phyloP scores from a whole-genome alignment of 495 filamentous ascomycete genomes.

The Pseudevernia furfuracea region DNA sequence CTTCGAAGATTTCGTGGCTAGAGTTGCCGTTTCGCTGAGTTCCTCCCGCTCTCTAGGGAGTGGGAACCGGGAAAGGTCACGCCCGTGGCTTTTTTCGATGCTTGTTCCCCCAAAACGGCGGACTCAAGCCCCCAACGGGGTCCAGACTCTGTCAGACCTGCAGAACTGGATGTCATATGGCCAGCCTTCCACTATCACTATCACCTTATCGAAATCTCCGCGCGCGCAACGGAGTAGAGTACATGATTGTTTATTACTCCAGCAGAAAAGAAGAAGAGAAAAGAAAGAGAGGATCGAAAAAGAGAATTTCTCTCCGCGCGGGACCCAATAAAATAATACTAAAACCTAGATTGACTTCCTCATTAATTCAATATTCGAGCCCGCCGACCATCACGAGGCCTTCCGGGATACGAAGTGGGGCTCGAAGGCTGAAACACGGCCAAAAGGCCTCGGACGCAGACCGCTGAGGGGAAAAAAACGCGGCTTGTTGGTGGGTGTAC shows the following conservation, averaged over 20 bases:
- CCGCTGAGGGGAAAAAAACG: background rate
- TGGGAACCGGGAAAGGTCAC: conserved; percentile 1
- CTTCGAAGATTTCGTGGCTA: too few relatives aligned
- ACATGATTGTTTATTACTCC: too few relatives aligned
- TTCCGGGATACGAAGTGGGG: background rate
- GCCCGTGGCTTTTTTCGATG: conserved; percentile 6
- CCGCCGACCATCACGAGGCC: background rate
- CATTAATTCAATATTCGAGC: background rate
- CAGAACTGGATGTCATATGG: background rate
- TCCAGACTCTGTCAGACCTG: conserved; percentile 2
- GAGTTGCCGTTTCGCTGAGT: background rate
- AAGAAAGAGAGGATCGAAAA: too few relatives aligned
- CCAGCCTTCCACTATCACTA: background rate
- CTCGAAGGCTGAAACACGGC: background rate
- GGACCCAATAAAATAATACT: too few relatives aligned
- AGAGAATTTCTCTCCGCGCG: too few relatives aligned
- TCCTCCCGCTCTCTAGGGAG: background rate
- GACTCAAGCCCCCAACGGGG: background rate
- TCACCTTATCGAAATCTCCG: background rate
- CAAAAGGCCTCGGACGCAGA: background rate
- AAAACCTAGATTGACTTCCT: too few relatives aligned
- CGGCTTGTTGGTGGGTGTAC: background rate
- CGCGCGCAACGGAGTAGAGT: too few relatives aligned
- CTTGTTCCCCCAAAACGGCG: background rate
- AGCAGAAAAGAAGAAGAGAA: too few relatives aligned